Evolutionary conservation across 129 eudicot genomes (phyloP).

Genomic region (Pulicaria dysenterica): DNA sequence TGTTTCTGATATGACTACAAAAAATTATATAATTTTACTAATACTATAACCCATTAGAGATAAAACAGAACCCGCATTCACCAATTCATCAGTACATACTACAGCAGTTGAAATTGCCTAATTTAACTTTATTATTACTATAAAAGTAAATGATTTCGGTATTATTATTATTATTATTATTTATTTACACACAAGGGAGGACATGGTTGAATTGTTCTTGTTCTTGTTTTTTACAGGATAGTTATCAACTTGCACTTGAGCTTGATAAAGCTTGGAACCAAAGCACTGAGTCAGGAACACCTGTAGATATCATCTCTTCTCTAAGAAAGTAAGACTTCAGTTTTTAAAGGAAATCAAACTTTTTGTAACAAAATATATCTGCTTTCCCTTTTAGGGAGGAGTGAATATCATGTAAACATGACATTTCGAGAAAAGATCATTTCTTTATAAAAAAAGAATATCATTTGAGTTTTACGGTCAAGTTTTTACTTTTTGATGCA

Average conservation of each 20-base stretch:
- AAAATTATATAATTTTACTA: no score
- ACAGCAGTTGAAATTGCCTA: no score
- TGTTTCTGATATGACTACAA: no score
- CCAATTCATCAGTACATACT: no score
- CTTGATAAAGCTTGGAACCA: slow-evolving; percentile 74
- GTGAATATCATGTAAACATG: background rate
- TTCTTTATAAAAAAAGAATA: background rate
- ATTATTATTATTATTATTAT: background rate
- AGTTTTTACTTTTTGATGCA: background rate
- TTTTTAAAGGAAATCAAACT: background rate
- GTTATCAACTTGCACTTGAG: slow-evolving; percentile 90
- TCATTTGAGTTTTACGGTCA: background rate
- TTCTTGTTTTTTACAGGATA: slow-evolving; percentile 51
- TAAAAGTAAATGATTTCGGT: background rate
- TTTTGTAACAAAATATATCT: background rate
- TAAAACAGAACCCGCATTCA: no score
- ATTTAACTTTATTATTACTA: background rate
- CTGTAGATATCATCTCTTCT: slow-evolving; percentile 62
- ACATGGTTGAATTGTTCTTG: slow-evolving; percentile 3
- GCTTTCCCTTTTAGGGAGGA: background rate
- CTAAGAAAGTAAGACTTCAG: slow-evolving; percentile 55
- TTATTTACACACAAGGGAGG: background rate
- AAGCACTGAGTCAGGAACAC: slow-evolving; percentile 58
- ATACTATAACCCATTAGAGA: no score
- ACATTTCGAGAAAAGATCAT: no score